A percentile compares a stretch with the other conserved stretches of the same genome.
phyloP scores from a whole-genome alignment of 805 yeast species.

The Hemisphaericaspora nanyangensis region DNA sequence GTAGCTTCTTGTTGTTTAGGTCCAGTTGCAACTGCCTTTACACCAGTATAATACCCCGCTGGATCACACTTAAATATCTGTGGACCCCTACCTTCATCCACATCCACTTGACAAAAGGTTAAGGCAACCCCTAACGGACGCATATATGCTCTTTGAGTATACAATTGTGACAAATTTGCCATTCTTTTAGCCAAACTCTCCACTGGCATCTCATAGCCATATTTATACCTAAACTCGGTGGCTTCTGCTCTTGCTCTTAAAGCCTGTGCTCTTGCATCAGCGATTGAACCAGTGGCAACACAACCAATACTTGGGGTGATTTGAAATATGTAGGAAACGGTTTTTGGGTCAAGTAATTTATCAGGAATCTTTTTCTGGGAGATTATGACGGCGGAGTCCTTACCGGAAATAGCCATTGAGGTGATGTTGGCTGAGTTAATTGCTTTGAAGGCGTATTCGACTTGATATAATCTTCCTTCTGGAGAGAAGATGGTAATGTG shows the following conservation, averaged over 20 bases:
- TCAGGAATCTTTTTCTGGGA: slow-evolving; percentile 97
- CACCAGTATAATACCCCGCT: slow-evolving; percentile 91
- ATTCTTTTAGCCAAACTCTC: slow-evolving; percentile 89
- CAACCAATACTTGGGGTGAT: slow-evolving; percentile 82
- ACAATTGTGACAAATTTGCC: slow-evolving; percentile 93
- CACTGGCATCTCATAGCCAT: slow-evolving; percentile 96
- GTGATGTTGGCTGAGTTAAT: slow-evolving; percentile 90
- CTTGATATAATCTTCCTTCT: slow-evolving; percentile 96
- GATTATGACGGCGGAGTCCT: slow-evolving; percentile 80
- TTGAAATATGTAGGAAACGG: slow-evolving; percentile 82
- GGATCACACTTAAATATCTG: slow-evolving; percentile 92
- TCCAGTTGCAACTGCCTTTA: slow-evolving; percentile 90
- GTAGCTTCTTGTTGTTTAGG: slow-evolving; percentile 96
- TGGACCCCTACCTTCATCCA: slow-evolving; percentile 79
- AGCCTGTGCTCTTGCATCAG: slow-evolving; percentile 91
- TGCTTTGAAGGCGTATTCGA: slow-evolving; percentile 97
- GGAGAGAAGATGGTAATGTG: slow-evolving; percentile 98
- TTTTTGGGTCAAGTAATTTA: slow-evolving; percentile 80
- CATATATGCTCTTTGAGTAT: slow-evolving; percentile 98
- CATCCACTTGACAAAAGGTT: slow-evolving; percentile 71
- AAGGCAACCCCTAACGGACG: slow-evolving; percentile 94
- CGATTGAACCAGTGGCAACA: slow-evolving; percentile 92
- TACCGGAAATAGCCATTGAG: slow-evolving; percentile 81
- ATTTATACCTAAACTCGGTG: slow-evolving; percentile 88
- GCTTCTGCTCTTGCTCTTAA: slow-evolving; percentile 92